Base-by-base conservation (phyloP, 208 protist species). In the Trypanosoma brucei region DNA sequence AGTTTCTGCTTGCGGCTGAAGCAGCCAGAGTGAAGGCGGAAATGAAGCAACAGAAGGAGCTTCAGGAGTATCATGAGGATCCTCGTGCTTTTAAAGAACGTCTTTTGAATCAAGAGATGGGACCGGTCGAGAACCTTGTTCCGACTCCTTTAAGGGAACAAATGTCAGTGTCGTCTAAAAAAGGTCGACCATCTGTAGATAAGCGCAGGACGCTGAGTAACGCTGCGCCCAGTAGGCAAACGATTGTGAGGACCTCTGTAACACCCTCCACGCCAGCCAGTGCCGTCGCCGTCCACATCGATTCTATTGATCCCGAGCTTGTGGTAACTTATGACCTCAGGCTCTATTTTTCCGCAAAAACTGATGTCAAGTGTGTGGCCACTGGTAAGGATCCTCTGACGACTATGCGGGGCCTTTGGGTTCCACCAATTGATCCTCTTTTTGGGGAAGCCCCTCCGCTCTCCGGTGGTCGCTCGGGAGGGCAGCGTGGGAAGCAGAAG, bases 281-380 rank as follows among this genome's bases (percentile, higher is more conserved):
- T 33, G 51, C 62, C 59, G 13, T 52, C 4, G 56, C 49, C 3
- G 53, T 74, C 14, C 46, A 53, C 44, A 62, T 91, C 3, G 80
- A 91, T 65, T 44, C 55, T 2, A 70, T 70, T 3, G 75, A 86
- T 52, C 52, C 39, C 0, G 51, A 44, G 8, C 45, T 90, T 11
- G 60, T 62, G 13, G 72, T 90, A 31, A 70, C 13, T 36, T 76
- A 79, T 48, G 69, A 75, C 40, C 13, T 89, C 2, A 64, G 66
- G 44, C 58, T 93, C 39, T 75, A 75, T 36, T 78, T 79, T 62
- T 75, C 86, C 36, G 55, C 68, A 5, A 75, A 76, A 55, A 65
- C 71, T 37, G 86, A 93, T 54, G 44, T 81, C 44, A 83, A 75
- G 54, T 65, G 58, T 9, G 65, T 75, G 4, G 31, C 75, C 13